Evolutionary conservation across 2,329 filamentous ascomycete genomes (phyloP), one percentile per base, ranked within the genome.

Genomic region (Tolypocladium ophioglossoides): DNA sequence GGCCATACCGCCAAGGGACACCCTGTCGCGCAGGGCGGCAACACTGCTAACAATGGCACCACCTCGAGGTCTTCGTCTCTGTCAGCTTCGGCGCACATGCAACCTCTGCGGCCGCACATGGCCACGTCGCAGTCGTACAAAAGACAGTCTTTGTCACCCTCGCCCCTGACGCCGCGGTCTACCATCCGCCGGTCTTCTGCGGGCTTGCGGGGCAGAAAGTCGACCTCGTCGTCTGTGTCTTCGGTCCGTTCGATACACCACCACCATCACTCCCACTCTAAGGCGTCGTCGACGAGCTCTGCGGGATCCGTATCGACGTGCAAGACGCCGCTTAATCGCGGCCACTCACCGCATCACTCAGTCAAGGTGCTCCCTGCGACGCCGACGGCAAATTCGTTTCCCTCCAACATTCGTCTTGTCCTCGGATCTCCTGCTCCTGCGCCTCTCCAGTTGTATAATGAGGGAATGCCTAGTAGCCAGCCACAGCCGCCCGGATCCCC

Each of bases 341-440:
- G 80, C 16, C 83, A 88, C 27, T 91, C 86, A 3, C 92, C 94
- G 1, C 91, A 96, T 67, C 83, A 89, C 61, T 95, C 89, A 0
- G 87, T 97, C 63, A 97, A 97, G 72, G 87, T 97, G n/a, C 82
- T 97, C 3, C 92, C 94, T 1, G 89, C 89, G 0, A 96, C 91
- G 0, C 92, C 92, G 0, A 91, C 87, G 0, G 73, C 80, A 3
- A 76, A 78, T 18, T 74, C 82, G 1, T 95, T 97, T 63, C 91
- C 92, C 0, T 88, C 84, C 52, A 95, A 91, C 60, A 88, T 96
- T 56, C 85, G 92, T 3, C 76, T 96, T 14, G 89, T 92, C 1
- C 83, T 91, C 34, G 74, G 77, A 0, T 74, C 79, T 2, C 71
- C 79, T 0, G 74, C 78, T 11, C 71, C 78, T 0, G 72, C 79